A percentile compares a stretch with the other conserved stretches of the same genome.
Evolutionary conservation across 2,329 filamentous ascomycete species (phyloP).

Genomic region (Trichoderma oligosporum): DNA sequence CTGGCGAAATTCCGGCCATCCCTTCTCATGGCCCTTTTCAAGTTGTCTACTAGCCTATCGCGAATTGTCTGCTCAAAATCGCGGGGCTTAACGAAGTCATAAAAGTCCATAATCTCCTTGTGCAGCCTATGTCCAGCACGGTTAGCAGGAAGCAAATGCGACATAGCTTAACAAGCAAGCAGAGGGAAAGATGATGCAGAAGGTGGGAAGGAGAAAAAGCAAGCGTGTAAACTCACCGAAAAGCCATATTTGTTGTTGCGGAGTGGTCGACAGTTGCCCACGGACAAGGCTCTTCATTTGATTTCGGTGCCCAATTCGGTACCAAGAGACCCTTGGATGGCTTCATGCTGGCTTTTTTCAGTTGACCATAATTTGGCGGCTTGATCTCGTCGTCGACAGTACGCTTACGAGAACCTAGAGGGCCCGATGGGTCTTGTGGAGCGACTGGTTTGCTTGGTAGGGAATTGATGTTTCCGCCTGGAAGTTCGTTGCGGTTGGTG

Average conservation of each 20-base stretch:
- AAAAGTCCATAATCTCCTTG: constrained; percentile 87
- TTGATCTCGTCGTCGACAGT: constrained; percentile 67
- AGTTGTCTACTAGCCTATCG: constrained; percentile 64
- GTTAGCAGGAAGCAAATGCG: not conserved
- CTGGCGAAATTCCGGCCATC: constrained; percentile 50
- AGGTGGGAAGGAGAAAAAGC: not conserved
- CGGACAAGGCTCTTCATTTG: constrained; percentile 49
- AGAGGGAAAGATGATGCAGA: not conserved
- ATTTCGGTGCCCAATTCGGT: constrained; percentile 48
- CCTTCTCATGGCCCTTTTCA: constrained; percentile 57
- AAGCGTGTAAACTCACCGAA: constrained; percentile 45
- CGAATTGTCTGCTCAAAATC: constrained; percentile 75
- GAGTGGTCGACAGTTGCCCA: constrained; percentile 60
- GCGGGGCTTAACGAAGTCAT: constrained; percentile 74
- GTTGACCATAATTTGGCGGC: constrained; percentile 48
- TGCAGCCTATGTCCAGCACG: constrained; percentile 59
- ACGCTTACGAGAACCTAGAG: constrained; percentile 68
- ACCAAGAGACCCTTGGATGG: constrained; percentile 49
- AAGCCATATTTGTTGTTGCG: constrained; percentile 48
- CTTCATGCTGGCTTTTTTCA: constrained; percentile 51
- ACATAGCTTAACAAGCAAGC: not conserved
- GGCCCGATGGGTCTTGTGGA: constrained; percentile 35
- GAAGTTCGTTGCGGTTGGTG: not conserved
- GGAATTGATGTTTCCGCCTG: not conserved
- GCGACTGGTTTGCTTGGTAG: constrained; percentile 16